Evolutionary conservation across 2,329 filamentous ascomycete species (phyloP).

Genomic region (Aspergillus costaricaensis): DNA sequence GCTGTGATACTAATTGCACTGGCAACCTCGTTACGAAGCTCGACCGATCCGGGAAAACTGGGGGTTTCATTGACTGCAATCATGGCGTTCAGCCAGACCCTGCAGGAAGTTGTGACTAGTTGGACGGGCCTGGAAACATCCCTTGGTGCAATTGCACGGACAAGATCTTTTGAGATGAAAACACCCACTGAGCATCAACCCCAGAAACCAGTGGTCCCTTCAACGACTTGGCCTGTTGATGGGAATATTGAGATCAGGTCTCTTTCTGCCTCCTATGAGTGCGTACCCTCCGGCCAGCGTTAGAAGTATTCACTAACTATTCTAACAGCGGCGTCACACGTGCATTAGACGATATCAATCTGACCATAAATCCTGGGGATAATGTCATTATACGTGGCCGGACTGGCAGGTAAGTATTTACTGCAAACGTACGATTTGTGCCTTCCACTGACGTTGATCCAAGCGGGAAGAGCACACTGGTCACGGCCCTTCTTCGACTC

Average conservation of each 20-base stretch:
- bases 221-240: not conserved
- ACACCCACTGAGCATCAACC: not conserved
- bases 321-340: not conserved
- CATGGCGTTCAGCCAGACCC: not conserved
- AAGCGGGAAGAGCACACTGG: not conserved
- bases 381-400: not conserved
- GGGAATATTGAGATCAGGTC: not conserved
- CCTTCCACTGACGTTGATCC: not conserved
- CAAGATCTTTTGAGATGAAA: not conserved
- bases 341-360: not conserved
- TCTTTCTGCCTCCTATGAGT: conserved; percentile 2
- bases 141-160: not conserved
- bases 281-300: not conserved
- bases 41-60: not conserved
- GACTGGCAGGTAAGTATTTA: not conserved
- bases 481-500: not conserved
- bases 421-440: too few relatives aligned
- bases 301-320: not conserved
- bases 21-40: not conserved
- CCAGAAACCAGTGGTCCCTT: not conserved
- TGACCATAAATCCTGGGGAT: not conserved
- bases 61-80: not conserved
- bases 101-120: not conserved
- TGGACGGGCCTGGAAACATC: conserved; percentile 1
- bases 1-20: not conserved